Evolutionary conservation across 768 basidiomycete genomes (phyloP), one percentile per base, ranked within the genome.

Genomic region (Boletus vinaceobasis): DNA sequence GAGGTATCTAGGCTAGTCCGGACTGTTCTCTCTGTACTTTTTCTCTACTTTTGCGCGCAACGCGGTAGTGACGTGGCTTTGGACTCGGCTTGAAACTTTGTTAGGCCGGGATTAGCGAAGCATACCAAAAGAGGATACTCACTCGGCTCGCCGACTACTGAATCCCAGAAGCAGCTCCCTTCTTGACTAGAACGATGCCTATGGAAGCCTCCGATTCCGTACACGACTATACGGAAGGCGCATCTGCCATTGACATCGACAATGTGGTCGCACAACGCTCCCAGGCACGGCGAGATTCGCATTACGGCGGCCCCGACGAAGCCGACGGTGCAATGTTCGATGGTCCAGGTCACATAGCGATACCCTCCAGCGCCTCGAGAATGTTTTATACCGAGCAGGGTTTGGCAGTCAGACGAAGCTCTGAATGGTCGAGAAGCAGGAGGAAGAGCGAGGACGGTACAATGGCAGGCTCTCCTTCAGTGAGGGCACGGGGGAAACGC

Each of bases 221-320:
- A 7, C 37, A 77, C 60, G 92, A 94, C 73, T 94, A 94, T 68
- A 93, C 92, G 1, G 92, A 94, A 62, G 91, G 90, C 38, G 92
- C 92, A 33, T 86, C 88, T 11, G 76, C 83, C 7, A 74, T 83
- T 31, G 92, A 92, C 56, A 91, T 95, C 42, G 71, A 81, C 54
- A 70, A 76, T 58, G 90, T 80, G 17, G 61, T 87, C n/a, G 72
- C 73, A 35, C 80, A 77, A 58, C 75, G 63, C 48, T 75, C 77
- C 40, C 78, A 73, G 32, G 71, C 81, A n/a, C 78, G 88, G 39
- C 79, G 84, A 19, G 82, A 88, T 63, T 91, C 91, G 5, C 83
- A 84, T 48, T 79, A 82, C 48, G 83, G 79, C 38, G 59, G 39
- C 19, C 48, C 56, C 10, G 82, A 79, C 56, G 80, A 82, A 60